These are phyloP conservation scores for Lagerstroemia speciosa DNA, from an alignment of 345 rosid genomes.

Conservation along the genomic window DNA sequence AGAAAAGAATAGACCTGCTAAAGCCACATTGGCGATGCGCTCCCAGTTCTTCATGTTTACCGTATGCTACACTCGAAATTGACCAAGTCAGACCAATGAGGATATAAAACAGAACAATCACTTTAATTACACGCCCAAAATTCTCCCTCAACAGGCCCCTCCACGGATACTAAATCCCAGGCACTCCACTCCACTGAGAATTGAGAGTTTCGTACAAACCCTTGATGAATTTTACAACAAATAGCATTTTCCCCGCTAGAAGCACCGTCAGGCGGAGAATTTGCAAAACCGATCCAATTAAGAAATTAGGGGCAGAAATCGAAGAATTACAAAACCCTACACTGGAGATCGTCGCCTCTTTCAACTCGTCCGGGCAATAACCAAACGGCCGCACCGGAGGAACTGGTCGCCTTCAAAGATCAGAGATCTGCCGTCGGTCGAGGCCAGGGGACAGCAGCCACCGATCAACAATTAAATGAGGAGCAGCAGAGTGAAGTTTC, in stretches of 20 bases:
- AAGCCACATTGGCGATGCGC: constrained; percentile 62
- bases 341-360: neutral
- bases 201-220: too few species aligned
- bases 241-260: too few species aligned
- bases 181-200: too few species aligned
- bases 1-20: constrained; percentile 50
- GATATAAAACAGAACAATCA: neutral
- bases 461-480: neutral
- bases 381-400: neutral
- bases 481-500: too few species aligned
- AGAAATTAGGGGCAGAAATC: neutral
- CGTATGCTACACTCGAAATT: neutral
- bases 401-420: neutral
- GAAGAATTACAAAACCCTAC: neutral
- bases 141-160: neutral
- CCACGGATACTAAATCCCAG: too few species aligned
- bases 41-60: constrained; percentile 62
- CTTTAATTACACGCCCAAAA: neutral
- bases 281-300: too few species aligned
- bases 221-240: too few species aligned
- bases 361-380: neutral
- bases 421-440: neutral
- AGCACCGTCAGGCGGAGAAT: too few species aligned
- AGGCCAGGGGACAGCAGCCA: neutral
- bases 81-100: neutral